Percentiles rank a stretch among this genome's conserved stretches.
Evolutionary conservation across 495 filamentous ascomycete species (phyloP).

Genomic region (Rhizodiscina lignyota): DNA sequence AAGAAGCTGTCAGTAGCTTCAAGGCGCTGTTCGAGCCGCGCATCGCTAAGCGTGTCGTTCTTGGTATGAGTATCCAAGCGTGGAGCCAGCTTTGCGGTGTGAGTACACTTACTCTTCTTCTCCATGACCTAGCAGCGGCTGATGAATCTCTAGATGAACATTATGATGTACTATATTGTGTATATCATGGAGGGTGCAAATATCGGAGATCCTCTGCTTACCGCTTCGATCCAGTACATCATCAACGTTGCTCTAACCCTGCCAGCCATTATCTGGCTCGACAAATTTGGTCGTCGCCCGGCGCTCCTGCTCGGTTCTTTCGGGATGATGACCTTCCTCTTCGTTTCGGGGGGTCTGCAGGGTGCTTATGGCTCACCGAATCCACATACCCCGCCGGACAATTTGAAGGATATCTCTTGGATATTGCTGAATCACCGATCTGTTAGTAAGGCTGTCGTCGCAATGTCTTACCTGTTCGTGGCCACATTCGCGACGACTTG

Average conservation of each 20-base stretch:
- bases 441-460: constrained; percentile 36
- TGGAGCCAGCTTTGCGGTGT: constrained; percentile 49
- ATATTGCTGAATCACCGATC: constrained; percentile 7
- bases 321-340: constrained; percentile 16
- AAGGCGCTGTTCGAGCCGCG: constrained; percentile 39
- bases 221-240: constrained; percentile 62
- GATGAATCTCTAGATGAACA: too few relatives aligned
- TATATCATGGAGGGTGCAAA: constrained; percentile 57
- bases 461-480: constrained; percentile 50
- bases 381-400: constrained; percentile 1
- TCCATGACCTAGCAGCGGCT: too few relatives aligned
- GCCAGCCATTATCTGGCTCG: constrained; percentile 33
- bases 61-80: constrained; percentile 61
- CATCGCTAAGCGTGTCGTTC: constrained; percentile 50
- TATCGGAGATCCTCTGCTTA: constrained; percentile 46
- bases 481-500: constrained; percentile 43
- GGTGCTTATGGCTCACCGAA: constrained; percentile 13
- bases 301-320: constrained; percentile 15
- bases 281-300: constrained; percentile 14
- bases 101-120: too few relatives aligned
- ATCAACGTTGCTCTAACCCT: constrained; percentile 55
- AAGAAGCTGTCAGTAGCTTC: constrained; percentile 37
- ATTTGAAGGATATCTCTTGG: constrained; percentile 12
- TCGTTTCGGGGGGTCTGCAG: constrained; percentile 15
- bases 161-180: constrained; percentile 48